Evolutionary conservation across 768 basidiomycete species (phyloP).

Genomic region (Boletus reticuloceps): DNA sequence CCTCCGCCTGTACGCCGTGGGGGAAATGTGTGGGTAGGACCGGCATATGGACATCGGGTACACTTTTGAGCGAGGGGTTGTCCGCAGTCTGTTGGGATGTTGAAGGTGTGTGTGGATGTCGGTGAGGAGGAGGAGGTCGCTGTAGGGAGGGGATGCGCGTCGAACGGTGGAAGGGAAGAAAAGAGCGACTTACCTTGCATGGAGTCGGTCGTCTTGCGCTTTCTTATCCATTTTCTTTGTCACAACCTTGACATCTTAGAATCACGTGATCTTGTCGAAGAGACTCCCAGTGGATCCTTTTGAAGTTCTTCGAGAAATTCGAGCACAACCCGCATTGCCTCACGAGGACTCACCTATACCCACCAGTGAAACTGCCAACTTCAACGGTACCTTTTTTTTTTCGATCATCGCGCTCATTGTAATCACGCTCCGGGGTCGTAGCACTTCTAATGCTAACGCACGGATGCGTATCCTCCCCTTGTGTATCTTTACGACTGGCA

Average conservation of each 20-base stretch:
- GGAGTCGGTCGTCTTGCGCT: constrained; percentile 10
- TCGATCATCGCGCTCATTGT: no score
- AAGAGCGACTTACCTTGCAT: constrained; percentile 21
- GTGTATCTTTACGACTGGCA: no score
- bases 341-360: no score
- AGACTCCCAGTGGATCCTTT: no score
- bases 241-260: neutral
- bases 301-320: no score
- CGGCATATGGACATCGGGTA: constrained; percentile 31
- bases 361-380: no score
- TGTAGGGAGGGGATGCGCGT: neutral
- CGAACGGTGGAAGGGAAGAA: neutral
- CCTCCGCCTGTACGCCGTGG: constrained; percentile 30
- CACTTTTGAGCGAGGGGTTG: constrained; percentile 27
- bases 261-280: constrained; percentile 20
- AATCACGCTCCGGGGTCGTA: no score
- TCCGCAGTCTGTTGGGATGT: constrained; percentile 15
- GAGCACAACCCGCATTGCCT: no score
- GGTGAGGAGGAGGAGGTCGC: constrained; percentile 23
- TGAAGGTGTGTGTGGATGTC: constrained; percentile 21
- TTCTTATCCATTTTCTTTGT: constrained; percentile 10
- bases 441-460: no score
- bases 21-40: constrained; percentile 27
- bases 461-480: no score
- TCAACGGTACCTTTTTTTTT: no score